A percentile compares a stretch with the other conserved stretches of the same genome.
These are phyloP conservation scores for Coemansia sp. DNA, from an alignment of 192 early-diverging fungal species.

Conservation along the genomic window DNA sequence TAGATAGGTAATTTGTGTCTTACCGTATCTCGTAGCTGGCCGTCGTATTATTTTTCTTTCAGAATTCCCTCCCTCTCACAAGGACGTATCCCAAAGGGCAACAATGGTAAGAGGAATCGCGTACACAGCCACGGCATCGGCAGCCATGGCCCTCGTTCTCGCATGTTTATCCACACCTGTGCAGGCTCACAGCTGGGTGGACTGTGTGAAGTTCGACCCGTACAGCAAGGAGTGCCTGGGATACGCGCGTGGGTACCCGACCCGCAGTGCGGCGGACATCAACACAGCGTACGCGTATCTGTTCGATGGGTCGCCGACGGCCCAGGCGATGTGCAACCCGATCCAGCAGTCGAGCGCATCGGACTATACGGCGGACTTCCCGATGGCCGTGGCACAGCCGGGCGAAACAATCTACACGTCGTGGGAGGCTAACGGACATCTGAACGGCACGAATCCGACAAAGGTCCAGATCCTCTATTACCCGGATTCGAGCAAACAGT, in stretches of 20 bases:
- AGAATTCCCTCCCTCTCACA: no score
- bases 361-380: slow-evolving; percentile 44
- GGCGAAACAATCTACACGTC: slow-evolving; percentile 56
- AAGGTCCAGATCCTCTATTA: slow-evolving; percentile 48
- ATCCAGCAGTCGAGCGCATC: slow-evolving; percentile 21
- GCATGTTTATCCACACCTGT: slow-evolving; percentile 24
- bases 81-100: not conserved
- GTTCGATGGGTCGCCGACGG: slow-evolving; percentile 36
- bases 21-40: no score
- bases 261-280: slow-evolving; percentile 49
- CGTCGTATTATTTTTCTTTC: no score
- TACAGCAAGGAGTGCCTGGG: slow-evolving; percentile 45
- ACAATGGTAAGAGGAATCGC: not conserved
- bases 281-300: slow-evolving; percentile 60
- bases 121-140: not conserved
- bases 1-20: no score
- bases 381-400: slow-evolving; percentile 51
- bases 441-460: slow-evolving; percentile 47
- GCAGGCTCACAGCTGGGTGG: slow-evolving; percentile 63
- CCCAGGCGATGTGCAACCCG: slow-evolving; percentile 57
- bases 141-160: not conserved
- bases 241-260: slow-evolving; percentile 57
- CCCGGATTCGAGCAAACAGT: slow-evolving; percentile 19
- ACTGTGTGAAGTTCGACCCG: slow-evolving; percentile 58
- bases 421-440: slow-evolving; percentile 63